Percentiles rank a stretch among this genome's conserved stretches.
Conservation (phyloP, 1,284 basidiomycete species). For the Golubevia pallescens region DNA sequence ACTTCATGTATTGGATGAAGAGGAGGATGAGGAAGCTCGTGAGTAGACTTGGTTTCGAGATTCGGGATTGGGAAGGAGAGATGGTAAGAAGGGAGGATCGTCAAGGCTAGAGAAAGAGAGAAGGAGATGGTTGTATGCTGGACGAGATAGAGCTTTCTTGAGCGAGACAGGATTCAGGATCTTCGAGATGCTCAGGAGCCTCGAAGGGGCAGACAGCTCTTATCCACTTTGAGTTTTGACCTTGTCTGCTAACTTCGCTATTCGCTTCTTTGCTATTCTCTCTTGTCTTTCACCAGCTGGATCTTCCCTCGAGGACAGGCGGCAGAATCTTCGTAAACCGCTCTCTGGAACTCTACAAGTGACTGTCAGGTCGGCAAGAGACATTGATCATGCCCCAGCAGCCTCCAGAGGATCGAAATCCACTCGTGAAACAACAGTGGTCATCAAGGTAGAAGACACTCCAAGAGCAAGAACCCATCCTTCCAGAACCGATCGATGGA, state of each 20-base stretch:
- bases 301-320: conserved; percentile 72
- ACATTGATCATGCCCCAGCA: conserved; percentile 90
- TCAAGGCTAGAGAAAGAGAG: too few species aligned
- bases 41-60: not conserved
- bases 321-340: conserved; percentile 89
- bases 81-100: too few species aligned
- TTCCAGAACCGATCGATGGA: conserved; percentile 93
- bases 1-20: conserved; percentile 88
- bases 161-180: too few species aligned
- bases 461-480: conserved; percentile 90
- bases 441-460: conserved; percentile 94
- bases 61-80: too few species aligned
- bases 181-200: too few species aligned
- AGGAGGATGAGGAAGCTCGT: conserved; percentile 73
- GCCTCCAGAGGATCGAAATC: conserved; percentile 69
- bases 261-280: conserved; percentile 20
- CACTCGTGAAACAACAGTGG: conserved; percentile 80
- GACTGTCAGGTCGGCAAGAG: conserved; percentile 84
- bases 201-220: conserved; percentile 70
- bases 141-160: too few species aligned
- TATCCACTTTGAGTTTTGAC: not conserved
- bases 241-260: not conserved
- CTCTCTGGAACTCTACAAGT: conserved; percentile 91
- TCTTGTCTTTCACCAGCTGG: not conserved
- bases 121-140: too few species aligned